phyloP scores from a whole-genome alignment of 176 grass and related monocot species.

The Juncus effusus region DNA sequence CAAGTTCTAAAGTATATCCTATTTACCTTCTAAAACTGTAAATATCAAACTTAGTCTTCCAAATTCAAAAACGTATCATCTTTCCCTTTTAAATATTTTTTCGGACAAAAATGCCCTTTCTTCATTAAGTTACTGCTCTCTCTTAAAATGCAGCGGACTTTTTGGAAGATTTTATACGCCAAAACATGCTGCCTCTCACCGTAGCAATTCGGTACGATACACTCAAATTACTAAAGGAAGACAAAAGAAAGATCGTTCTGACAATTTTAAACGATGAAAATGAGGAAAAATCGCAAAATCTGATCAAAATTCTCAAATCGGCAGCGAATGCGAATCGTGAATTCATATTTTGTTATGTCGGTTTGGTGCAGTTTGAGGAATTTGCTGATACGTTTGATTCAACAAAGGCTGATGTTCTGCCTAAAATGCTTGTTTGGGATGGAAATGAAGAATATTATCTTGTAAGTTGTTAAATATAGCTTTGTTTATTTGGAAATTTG shows the following conservation, averaged over 20 bases:
- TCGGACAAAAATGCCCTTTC: not conserved
- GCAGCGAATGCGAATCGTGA: slow-evolving; percentile 79
- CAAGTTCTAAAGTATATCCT: too few relatives aligned
- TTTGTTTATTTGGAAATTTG: not conserved
- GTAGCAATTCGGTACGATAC: slow-evolving; percentile 62
- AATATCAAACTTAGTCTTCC: too few relatives aligned
- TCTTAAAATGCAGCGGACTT: slow-evolving; percentile 44
- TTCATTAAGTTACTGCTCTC: slow-evolving; percentile 10
- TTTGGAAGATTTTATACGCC: slow-evolving; percentile 81
- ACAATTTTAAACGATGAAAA: slow-evolving; percentile 61
- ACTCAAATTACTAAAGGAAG: slow-evolving; percentile 68
- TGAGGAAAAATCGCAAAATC: slow-evolving; percentile 46
- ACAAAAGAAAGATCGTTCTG: slow-evolving; percentile 75
- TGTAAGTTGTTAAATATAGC: slow-evolving; percentile 43
- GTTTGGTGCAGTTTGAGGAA: slow-evolving; percentile 77
- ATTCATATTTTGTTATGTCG: slow-evolving; percentile 84
- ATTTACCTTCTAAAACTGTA: too few relatives aligned
- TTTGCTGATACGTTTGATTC: slow-evolving; percentile 67
- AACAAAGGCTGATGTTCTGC: slow-evolving; percentile 46
- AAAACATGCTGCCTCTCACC: slow-evolving; percentile 70
- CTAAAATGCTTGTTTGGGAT: slow-evolving; percentile 83
- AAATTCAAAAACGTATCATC: not conserved
- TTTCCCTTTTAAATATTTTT: not conserved
- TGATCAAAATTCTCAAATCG: slow-evolving; percentile 72
- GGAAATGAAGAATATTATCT: slow-evolving; percentile 72